Evolutionary conservation across 2,329 filamentous ascomycete genomes (phyloP), one percentile per base, ranked within the genome.

Genomic region (Fusarium musae): DNA sequence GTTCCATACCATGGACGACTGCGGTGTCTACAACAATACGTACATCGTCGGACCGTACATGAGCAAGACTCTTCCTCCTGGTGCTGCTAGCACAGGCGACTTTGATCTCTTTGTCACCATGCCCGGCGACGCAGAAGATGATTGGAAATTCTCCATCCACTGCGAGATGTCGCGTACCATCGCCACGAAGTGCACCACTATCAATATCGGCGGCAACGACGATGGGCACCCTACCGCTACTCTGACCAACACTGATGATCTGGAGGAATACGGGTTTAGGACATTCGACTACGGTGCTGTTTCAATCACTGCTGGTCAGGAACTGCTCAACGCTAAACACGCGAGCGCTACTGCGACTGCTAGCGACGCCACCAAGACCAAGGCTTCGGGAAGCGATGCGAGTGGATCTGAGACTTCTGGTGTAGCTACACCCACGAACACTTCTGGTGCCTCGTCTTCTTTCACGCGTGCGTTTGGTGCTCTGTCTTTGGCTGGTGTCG

Each of bases 241-340:
- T 9, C 5, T 69, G 1, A 50, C 65, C 12, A 44, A 17, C 15
- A 28, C 56, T 7, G 49, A 50, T 2, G 65, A 54, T 6, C 42
- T 62, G 5, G 32, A n/a, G 1, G 19, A 9, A 3, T 30, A 36
- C 3, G 39, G 54, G 0, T 36, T 58, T 13, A 16, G 30, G 43
- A 60, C 47, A 9, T 30, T 68, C 28, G 28, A 21, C 3, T 54
- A 56, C 8, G 42, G 26, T 15, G 56, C 57, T 43, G 53, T 68
- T 19, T 28, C 47, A 0, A 43, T 69, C 57, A 69, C 64, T 19
- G 63, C 65, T 32, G 65, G 65, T n/a, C 30, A 50, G 21, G 64
- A 69, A 15, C 39, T 69, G 8, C 66, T 69, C 17, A 23, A 43
- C 21, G 64, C 66, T 15, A 69, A 63, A 30, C 66, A 63, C n/a